A percentile compares a stretch with the other conserved stretches of the same genome.
Evolutionary conservation across 805 yeast species (phyloP).

Genomic region (Zygotorulaspora florentina): DNA sequence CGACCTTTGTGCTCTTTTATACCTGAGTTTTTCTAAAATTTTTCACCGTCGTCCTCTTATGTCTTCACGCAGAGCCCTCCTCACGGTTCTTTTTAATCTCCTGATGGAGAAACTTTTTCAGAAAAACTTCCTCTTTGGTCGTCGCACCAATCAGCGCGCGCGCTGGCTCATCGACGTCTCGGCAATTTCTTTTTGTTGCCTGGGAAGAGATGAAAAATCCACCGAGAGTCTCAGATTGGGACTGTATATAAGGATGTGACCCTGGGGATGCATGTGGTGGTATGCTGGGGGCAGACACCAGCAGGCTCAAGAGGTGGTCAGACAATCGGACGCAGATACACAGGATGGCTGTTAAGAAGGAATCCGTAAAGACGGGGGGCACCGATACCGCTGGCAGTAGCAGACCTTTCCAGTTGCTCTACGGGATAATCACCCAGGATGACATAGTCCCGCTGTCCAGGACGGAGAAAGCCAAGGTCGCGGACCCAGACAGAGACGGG

Average conservation of each 20-base stretch:
- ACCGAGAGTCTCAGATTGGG: neutral
- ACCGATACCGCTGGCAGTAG: constrained; percentile 1
- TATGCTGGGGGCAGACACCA: neutral
- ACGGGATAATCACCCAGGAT: constrained; percentile 26
- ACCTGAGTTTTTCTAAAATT: neutral
- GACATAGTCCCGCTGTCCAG: constrained; percentile 23
- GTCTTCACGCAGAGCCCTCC: neutral
- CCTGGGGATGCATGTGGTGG: neutral
- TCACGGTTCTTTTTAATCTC: neutral
- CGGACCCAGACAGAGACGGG: neutral
- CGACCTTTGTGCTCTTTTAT: neutral
- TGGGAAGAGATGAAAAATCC: neutral
- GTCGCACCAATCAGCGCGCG: neutral
- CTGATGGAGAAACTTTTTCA: neutral
- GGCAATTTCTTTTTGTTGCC: constrained; percentile 1
- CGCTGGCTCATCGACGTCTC: constrained; percentile 1
- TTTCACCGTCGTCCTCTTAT: neutral
- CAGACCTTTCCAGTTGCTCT: constrained; percentile 21
- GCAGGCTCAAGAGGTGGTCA: no score
- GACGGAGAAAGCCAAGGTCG: neutral
- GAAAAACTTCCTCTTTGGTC: neutral
- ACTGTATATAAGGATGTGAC: neutral
- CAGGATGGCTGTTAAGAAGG: constrained; percentile 8
- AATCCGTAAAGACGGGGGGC: neutral
- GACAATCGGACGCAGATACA: no score